Percentiles rank a stretch among this genome's conserved stretches.
phyloP scores from a whole-genome alignment of 129 eudicot species.

The Arctium minus region DNA sequence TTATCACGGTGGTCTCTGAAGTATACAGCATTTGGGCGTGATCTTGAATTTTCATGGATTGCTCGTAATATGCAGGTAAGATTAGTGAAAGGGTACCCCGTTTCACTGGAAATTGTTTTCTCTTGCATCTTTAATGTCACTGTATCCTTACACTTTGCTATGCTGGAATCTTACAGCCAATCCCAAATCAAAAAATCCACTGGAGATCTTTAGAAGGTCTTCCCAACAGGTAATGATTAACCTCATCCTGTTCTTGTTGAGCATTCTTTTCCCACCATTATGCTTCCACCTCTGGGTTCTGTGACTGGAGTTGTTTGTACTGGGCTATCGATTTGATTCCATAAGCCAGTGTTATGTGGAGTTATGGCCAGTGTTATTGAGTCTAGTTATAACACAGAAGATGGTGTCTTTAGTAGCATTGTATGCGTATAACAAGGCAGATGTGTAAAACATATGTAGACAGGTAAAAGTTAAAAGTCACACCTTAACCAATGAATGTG shows the following conservation, averaged over 20 bases:
- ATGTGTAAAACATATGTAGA: background rate
- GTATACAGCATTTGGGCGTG: constrained; percentile 87
- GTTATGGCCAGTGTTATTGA: background rate
- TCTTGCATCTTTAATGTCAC: constrained; percentile 1
- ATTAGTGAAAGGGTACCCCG: background rate
- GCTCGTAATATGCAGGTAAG: constrained; percentile 97
- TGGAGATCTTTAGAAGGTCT: constrained; percentile 98
- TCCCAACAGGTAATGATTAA: constrained; percentile 67
- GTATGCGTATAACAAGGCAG: background rate
- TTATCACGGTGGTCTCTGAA: constrained; percentile 91
- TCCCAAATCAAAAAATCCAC: constrained; percentile 91
- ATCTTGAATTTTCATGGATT: constrained; percentile 97
- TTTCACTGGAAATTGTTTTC: background rate
- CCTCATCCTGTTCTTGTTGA: background rate
- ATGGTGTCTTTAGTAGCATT: background rate
- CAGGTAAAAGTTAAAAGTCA: background rate
- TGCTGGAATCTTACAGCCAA: constrained; percentile 64
- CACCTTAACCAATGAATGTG: background rate
- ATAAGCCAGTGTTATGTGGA: no score
- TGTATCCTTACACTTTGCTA: background rate
- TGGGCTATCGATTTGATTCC: no score
- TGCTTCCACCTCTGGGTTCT: background rate
- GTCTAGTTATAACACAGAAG: background rate
- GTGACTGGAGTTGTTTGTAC: no score
- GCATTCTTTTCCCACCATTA: background rate